A percentile compares a stretch with the other conserved stretches of the same genome.
These are phyloP conservation scores for Epichloe hybrida DNA, from an alignment of 2,329 filamentous ascomycete genomes.

Conservation along the genomic window DNA sequence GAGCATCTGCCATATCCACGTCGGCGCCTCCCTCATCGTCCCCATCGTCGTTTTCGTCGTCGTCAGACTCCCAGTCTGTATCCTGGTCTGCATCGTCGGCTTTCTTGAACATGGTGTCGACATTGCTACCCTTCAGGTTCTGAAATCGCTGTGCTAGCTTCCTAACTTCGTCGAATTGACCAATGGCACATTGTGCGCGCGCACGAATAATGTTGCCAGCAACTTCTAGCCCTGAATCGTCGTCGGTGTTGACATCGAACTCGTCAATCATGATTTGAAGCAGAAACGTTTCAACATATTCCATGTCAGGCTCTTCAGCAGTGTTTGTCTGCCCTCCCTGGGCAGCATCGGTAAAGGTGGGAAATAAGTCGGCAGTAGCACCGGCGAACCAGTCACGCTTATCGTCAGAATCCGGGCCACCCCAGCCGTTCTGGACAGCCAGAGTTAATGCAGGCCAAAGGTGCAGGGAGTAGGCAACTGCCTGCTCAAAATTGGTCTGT, in stretches of 20 bases:
- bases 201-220: constrained; percentile 60
- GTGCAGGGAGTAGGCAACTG: constrained; percentile 71
- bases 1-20: constrained; percentile 58
- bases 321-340: constrained; percentile 13
- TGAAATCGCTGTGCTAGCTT: constrained; percentile 49
- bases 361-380: constrained; percentile 69
- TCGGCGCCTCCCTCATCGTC: constrained; percentile 43
- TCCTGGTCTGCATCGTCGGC: constrained; percentile 44
- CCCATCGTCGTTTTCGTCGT: constrained; percentile 48
- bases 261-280: constrained; percentile 91
- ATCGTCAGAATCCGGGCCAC: constrained; percentile 66
- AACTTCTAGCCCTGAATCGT: constrained; percentile 66
- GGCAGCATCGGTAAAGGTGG: constrained; percentile 41
- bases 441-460: constrained; percentile 81
- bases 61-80: constrained; percentile 47
- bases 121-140: constrained; percentile 45
- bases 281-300: constrained; percentile 73
- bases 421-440: constrained; percentile 78
- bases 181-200: constrained; percentile 48
- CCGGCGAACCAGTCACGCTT: constrained; percentile 97
- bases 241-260: constrained; percentile 85
- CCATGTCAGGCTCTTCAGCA: constrained; percentile 47
- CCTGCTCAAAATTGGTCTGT: constrained; percentile 66
- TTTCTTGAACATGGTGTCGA: constrained; percentile 39
- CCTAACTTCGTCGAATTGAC: constrained; percentile 52